phyloP scores from a whole-genome alignment of 2,329 filamentous ascomycete species.

The Penicillium sp. region DNA sequence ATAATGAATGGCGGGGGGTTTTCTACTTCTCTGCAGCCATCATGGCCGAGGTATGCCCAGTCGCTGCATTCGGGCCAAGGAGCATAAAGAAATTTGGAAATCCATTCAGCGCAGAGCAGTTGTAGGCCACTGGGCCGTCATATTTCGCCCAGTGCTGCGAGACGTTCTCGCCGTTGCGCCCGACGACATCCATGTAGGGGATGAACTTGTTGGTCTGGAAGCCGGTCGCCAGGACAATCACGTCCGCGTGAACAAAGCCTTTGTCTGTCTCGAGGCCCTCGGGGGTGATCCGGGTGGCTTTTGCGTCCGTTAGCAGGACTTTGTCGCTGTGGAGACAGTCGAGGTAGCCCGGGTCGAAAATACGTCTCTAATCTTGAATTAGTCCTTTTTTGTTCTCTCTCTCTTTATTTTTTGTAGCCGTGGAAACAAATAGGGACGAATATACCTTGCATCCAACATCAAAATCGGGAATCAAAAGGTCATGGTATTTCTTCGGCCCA shows the following conservation, averaged over 20 bases:
- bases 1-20: background rate
- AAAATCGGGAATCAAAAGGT: constrained; percentile 19
- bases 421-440: background rate
- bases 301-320: constrained; percentile 57
- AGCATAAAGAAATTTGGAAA: constrained; percentile 49
- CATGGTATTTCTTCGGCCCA: constrained; percentile 18
- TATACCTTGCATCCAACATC: constrained; percentile 21
- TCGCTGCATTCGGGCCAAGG: constrained; percentile 37
- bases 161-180: constrained; percentile 29
- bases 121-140: constrained; percentile 65
- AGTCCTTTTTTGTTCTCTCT: background rate
- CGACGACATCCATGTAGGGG: constrained; percentile 31
- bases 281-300: constrained; percentile 52
- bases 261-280: constrained; percentile 37
- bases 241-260: constrained; percentile 30
- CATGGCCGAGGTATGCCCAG: constrained; percentile 56
- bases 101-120: constrained; percentile 59
- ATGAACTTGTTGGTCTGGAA: constrained; percentile 32
- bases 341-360: constrained; percentile 20
- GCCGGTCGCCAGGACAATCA: constrained; percentile 35
- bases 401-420: background rate
- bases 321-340: constrained; percentile 15
- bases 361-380: constrained; percentile 9
- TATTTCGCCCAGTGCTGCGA: constrained; percentile 39
- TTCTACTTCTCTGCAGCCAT: constrained; percentile 61